Conservation (phyloP, 2,329 filamentous ascomycete genomes). For the Colletotrichum sp. region DNA sequence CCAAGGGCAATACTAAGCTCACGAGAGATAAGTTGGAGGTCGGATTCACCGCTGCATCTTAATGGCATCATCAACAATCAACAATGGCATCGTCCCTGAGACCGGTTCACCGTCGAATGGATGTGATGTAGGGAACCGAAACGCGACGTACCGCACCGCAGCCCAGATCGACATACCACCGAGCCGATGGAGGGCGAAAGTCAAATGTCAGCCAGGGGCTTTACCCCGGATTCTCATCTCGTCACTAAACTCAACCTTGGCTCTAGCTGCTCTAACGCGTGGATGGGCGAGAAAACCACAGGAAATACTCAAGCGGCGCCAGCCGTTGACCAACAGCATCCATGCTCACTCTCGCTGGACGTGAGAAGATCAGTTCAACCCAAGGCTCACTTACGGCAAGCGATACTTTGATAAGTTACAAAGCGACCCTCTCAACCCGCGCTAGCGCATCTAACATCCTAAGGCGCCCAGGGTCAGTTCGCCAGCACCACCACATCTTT, state of each 20-base stretch:
- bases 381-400: background rate
- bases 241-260: constrained; percentile 17
- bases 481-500: background rate
- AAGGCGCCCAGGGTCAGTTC: background rate
- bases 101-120: background rate
- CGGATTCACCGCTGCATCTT: background rate
- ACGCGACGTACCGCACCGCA: background rate
- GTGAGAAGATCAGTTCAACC: background rate
- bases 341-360: background rate
- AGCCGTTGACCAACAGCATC: background rate
- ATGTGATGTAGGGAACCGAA: background rate
- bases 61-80: background rate
- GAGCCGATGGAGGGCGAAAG: constrained; percentile 12
- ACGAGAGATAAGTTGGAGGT: background rate
- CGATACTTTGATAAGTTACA: background rate
- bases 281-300: background rate
- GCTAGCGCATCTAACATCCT: background rate
- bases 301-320: background rate
- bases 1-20: background rate
- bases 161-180: constrained; percentile 12
- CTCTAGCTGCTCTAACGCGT: background rate
- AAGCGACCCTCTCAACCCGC: background rate
- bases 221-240: constrained; percentile 23
- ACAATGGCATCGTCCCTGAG: background rate
- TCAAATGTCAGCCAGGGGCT: constrained; percentile 10